A percentile compares a stretch with the other conserved stretches of the same genome.
Evolutionary conservation across 345 rosid genomes (phyloP).

Genomic region (Eucalyptus marginata): DNA sequence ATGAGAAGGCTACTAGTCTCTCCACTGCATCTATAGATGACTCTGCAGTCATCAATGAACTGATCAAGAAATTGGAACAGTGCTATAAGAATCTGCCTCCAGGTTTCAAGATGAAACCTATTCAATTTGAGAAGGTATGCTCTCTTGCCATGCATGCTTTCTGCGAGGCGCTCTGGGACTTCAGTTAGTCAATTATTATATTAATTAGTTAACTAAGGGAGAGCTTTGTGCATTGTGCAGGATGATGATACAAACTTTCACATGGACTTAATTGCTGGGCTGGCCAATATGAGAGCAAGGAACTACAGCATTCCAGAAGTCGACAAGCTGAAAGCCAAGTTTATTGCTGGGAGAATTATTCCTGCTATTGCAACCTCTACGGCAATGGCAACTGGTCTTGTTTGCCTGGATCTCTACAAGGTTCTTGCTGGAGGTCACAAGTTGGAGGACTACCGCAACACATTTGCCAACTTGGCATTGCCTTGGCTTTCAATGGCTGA

Average conservation of each 20-base stretch:
- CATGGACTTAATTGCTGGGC: slow-evolving; percentile 95
- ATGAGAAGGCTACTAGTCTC: slow-evolving; percentile 82
- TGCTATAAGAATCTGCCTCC: slow-evolving; percentile 45
- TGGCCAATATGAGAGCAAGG: slow-evolving; percentile 99
- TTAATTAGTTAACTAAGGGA: background rate
- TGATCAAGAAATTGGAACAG: slow-evolving; percentile 49
- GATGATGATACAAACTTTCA: slow-evolving; percentile 98
- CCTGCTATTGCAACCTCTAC: slow-evolving; percentile 99
- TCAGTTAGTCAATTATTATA: background rate
- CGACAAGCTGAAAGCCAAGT: slow-evolving; percentile 96
- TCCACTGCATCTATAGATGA: slow-evolving; percentile 81
- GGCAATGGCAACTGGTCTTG: slow-evolving; percentile 96
- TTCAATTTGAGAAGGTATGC: slow-evolving; percentile 97
- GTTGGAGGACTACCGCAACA: slow-evolving; percentile 90
- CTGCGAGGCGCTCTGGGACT: background rate
- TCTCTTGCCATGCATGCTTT: background rate
- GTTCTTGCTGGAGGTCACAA: slow-evolving; percentile 67
- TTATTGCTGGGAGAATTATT: slow-evolving; percentile 97
- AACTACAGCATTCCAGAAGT: slow-evolving; percentile 95
- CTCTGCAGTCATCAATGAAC: slow-evolving; percentile 59
- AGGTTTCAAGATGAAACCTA: slow-evolving; percentile 73
- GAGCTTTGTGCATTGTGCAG: slow-evolving; percentile 17
- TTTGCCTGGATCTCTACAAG: slow-evolving; percentile 94
- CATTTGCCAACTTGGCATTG: slow-evolving; percentile 89
- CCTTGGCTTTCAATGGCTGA: slow-evolving; percentile 95